phyloP scores from a whole-genome alignment of 768 basidiomycete species.

The Leccinum incarnatum region DNA sequence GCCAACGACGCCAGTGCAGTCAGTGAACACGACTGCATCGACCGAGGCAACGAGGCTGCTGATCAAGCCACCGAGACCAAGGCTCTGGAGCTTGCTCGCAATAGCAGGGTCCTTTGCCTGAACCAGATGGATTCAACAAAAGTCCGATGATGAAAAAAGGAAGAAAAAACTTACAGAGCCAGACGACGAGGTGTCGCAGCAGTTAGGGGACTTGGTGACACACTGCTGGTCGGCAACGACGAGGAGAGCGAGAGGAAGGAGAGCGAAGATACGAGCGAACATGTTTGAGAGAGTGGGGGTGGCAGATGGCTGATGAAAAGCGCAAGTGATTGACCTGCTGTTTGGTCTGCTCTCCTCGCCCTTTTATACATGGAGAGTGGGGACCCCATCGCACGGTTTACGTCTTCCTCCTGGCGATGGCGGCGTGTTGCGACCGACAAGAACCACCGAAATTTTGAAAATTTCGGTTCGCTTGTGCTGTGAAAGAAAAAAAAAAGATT shows the following conservation, averaged over 20 bases:
- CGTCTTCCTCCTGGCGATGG: neutral
- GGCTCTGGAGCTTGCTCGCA: neutral
- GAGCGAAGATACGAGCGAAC: slow-evolving; percentile 19
- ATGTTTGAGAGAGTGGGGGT: neutral
- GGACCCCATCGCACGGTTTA: neutral
- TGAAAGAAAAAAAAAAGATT: too few species aligned
- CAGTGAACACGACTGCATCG: neutral
- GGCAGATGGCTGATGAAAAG: neutral
- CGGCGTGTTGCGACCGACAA: too few species aligned
- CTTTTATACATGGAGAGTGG: neutral
- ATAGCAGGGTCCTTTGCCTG: too few species aligned
- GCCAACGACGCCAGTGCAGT: neutral
- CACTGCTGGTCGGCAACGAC: slow-evolving; percentile 10
- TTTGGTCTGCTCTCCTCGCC: neutral
- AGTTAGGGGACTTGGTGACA: neutral
- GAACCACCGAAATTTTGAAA: too few species aligned
- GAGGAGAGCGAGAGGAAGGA: slow-evolving; percentile 18
- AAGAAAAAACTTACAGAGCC: neutral
- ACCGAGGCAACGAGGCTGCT: neutral
- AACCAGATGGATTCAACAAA: neutral
- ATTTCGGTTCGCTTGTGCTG: too few species aligned
- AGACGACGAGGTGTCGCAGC: slow-evolving; percentile 7
- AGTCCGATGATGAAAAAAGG: neutral
- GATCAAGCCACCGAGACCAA: neutral
- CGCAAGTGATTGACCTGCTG: neutral